Base-by-base conservation (phyloP, 2,329 filamentous ascomycete species). In the Fusarium sp. region DNA sequence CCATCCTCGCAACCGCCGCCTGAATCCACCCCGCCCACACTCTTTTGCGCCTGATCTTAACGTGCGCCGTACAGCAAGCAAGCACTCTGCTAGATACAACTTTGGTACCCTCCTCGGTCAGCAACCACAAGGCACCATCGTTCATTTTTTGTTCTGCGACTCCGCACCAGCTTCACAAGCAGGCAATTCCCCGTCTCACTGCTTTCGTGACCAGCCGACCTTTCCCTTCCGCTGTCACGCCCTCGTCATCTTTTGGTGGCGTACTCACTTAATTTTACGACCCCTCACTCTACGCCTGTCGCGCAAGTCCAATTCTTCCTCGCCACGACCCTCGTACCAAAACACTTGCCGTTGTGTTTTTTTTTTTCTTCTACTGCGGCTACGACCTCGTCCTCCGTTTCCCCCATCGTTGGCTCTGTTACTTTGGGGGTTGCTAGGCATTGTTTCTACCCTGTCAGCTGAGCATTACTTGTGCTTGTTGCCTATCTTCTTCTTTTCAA, bases 41-140 rank as follows among this genome's bases (percentile, higher is more conserved):
- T 72, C 64, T 72, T 77, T 77, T 77, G 69, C 75, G 75, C 75
- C 75, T 76, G 75, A 77, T 76, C 73, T 73, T 64, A 64, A 73
- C 74, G 70, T 72, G 72, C 72, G 67, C 75, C 64, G 72, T 76
- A 62, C 43, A 74, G 61, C 47, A 50, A 50, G 47, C 47, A 53
- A 53, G 50, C 70, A 54, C 60, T 67, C 73, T 64, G 67, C 43
- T 67, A 40, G 61, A 66, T 73, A 74, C 75, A 76, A 69, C 67
- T 73, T 74, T 74, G 71, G 71, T 74, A 74, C 75, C 75, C 73
- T 77, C 73, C 69, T 76, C 74, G 46, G 67, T 68, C 72, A 75
- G 71, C 71, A 72, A 69, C 69, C 70, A 72, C 67, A 67, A 72
- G 62, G 67, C 60, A 65, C 67, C 67, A 47, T 69, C 63, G 52